A percentile compares a stretch with the other conserved stretches of the same genome.
phyloP scores from a whole-genome alignment of 192 early-diverging fungal genomes.

The Paraglomus occultum region DNA sequence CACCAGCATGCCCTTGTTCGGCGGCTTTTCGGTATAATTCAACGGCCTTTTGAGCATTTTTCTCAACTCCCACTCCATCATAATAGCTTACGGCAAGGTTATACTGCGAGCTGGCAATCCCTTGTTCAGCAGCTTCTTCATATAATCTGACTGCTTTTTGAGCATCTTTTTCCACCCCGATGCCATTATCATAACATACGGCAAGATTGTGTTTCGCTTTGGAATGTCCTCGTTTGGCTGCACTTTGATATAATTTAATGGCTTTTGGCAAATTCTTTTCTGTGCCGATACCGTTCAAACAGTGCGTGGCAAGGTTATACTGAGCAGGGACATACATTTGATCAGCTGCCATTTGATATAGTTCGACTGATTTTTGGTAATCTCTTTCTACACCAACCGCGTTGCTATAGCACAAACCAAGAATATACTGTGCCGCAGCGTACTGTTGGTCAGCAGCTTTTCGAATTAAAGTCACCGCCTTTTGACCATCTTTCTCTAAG shows the following conservation, averaged over 20 bases:
- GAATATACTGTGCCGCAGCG: slow-evolving; percentile 66
- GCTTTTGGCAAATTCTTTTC: slow-evolving; percentile 47
- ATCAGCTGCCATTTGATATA: slow-evolving; percentile 51
- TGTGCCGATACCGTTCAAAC: slow-evolving; percentile 60
- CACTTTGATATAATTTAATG: slow-evolving; percentile 58
- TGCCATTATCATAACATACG: slow-evolving; percentile 59
- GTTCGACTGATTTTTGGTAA: slow-evolving; percentile 51
- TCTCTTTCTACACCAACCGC: slow-evolving; percentile 68
- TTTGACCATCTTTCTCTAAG: slow-evolving; percentile 43
- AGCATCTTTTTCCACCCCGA: slow-evolving; percentile 37
- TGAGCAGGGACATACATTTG: slow-evolving; percentile 59
- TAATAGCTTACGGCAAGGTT: slow-evolving; percentile 72
- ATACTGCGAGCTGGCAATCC: slow-evolving; percentile 73
- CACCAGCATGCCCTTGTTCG: slow-evolving; percentile 58
- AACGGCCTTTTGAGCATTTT: slow-evolving; percentile 50
- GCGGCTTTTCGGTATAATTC: slow-evolving; percentile 57
- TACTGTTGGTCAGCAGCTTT: slow-evolving; percentile 68
- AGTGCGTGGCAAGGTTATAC: slow-evolving; percentile 78
- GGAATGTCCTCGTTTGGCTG: slow-evolving; percentile 60
- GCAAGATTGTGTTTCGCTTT: slow-evolving; percentile 55
- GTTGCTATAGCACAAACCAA: slow-evolving; percentile 83
- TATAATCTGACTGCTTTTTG: slow-evolving; percentile 52
- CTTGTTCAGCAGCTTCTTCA: slow-evolving; percentile 48
- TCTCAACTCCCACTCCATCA: slow-evolving; percentile 53
- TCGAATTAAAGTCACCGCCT: slow-evolving; percentile 62